A percentile compares a stretch with the other conserved stretches of the same genome.
Conservation (phyloP, 345 rosid species). For the Citrus medica region DNA sequence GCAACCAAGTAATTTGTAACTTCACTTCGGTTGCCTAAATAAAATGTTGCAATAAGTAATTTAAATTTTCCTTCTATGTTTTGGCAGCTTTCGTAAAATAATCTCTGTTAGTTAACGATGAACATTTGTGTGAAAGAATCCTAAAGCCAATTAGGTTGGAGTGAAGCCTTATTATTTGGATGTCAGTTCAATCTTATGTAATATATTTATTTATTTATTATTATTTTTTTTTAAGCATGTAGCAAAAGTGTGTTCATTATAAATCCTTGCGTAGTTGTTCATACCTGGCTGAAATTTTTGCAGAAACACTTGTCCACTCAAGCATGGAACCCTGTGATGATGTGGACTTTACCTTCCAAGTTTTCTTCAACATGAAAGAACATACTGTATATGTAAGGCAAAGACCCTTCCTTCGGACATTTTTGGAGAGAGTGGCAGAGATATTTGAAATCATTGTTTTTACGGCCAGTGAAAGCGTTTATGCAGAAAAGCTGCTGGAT, state of each 20-base stretch:
- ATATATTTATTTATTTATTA: too few relatives aligned
- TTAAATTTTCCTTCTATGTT: background rate
- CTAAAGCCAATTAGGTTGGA: too few relatives aligned
- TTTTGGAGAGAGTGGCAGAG: slow-evolving; percentile 86
- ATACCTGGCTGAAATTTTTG: slow-evolving; percentile 15
- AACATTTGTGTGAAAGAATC: background rate
- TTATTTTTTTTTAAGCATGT: background rate
- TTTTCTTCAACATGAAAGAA: slow-evolving; percentile 84
- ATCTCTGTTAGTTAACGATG: background rate
- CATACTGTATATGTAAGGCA: slow-evolving; percentile 75
- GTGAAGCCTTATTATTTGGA: background rate
- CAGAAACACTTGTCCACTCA: slow-evolving; percentile 96
- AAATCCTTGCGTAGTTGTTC: background rate
- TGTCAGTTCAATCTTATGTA: background rate
- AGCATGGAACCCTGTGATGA: slow-evolving; percentile 59
- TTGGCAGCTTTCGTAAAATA: background rate
- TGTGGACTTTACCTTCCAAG: slow-evolving; percentile 85
- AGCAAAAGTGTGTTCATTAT: background rate
- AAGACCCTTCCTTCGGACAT: slow-evolving; percentile 74
- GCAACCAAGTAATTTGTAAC: background rate
- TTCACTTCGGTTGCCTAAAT: background rate
- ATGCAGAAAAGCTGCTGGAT: slow-evolving; percentile 79
- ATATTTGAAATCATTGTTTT: slow-evolving; percentile 79
- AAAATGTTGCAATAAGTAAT: background rate
- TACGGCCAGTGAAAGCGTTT: slow-evolving; percentile 90